Evolutionary conservation across 2,329 filamentous ascomycete genomes (phyloP).

Genomic region (Neonectria neomacrospora): DNA sequence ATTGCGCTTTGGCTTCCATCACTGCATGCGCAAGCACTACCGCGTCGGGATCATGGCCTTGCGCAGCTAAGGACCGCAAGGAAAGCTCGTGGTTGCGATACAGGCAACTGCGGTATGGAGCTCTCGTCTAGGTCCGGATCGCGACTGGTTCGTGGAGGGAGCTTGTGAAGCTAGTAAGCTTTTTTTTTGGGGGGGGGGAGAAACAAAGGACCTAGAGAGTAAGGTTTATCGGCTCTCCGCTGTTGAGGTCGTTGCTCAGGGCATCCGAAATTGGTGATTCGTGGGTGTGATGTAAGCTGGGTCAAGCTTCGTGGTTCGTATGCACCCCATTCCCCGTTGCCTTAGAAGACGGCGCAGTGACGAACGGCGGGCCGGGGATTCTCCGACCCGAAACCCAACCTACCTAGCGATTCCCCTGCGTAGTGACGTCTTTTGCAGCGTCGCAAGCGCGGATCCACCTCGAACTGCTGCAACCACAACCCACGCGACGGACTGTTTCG

Average conservation of each 20-base stretch:
- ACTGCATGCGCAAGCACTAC: slow-evolving; percentile 46
- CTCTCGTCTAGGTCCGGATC: slow-evolving; percentile 33
- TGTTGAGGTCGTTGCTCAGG: neutral
- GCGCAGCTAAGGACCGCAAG: slow-evolving; percentile 26
- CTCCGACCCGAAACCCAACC: slow-evolving; percentile 32
- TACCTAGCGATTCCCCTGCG: slow-evolving; percentile 19
- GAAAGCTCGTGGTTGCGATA: slow-evolving; percentile 36
- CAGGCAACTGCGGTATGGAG: slow-evolving; percentile 38
- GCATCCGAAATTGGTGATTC: slow-evolving; percentile 25
- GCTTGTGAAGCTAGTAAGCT: neutral
- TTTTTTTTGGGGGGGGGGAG: slow-evolving; percentile 2
- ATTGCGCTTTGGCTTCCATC: slow-evolving; percentile 58
- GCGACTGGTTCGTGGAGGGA: slow-evolving; percentile 7
- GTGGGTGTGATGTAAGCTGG: slow-evolving; percentile 35
- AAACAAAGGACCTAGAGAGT: neutral
- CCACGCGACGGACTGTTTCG: slow-evolving; percentile 21
- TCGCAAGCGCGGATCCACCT: slow-evolving; percentile 24
- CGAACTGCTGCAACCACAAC: slow-evolving; percentile 24
- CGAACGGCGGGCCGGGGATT: slow-evolving; percentile 43
- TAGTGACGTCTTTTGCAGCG: slow-evolving; percentile 42
- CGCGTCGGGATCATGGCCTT: slow-evolving; percentile 43
- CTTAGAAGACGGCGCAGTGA: slow-evolving; percentile 34
- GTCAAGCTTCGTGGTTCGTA: slow-evolving; percentile 42
- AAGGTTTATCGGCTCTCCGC: slow-evolving; percentile 5
- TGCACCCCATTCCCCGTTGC: slow-evolving; percentile 36